A percentile compares a stretch with the other conserved stretches of the same genome.
Evolutionary conservation across 2,329 filamentous ascomycete species (phyloP).

Genomic region (Myrmaecium sp.): DNA sequence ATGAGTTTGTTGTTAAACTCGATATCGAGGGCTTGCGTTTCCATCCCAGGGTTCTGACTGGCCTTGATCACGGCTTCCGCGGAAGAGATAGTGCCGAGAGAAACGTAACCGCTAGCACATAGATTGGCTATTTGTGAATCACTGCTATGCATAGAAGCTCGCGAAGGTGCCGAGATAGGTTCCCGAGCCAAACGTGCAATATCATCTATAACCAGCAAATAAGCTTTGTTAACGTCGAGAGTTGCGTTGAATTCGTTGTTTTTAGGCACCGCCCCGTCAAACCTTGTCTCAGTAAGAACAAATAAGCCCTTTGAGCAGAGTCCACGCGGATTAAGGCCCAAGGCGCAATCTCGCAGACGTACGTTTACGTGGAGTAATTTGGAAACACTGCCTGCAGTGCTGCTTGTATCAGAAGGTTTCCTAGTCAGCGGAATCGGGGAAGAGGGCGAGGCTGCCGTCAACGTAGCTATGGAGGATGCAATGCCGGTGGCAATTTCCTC

Average conservation of each 20-base stretch:
- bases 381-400: constrained; percentile 7
- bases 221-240: constrained; percentile 61
- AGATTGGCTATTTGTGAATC: constrained; percentile 34
- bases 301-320: constrained; percentile 60
- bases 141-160: constrained; percentile 1
- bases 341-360: constrained; percentile 60
- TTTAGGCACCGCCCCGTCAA: constrained; percentile 51
- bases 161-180: constrained; percentile 4
- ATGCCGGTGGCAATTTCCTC: constrained; percentile 62
- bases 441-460: constrained; percentile 51
- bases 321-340: constrained; percentile 71
- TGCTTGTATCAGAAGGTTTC: constrained; percentile 13
- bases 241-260: constrained; percentile 46
- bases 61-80: constrained; percentile 53
- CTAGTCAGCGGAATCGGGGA: constrained; percentile 26
- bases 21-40: constrained; percentile 49
- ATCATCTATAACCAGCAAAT: constrained; percentile 70
- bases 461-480: constrained; percentile 61
- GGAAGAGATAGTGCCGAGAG: constrained; percentile 73
- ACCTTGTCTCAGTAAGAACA: constrained; percentile 59
- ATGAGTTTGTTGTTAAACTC: constrained; percentile 75
- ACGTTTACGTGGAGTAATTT: constrained; percentile 48
- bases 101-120: constrained; percentile 57
- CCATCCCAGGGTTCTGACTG: too few species aligned
- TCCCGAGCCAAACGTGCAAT: constrained; percentile 28